These are phyloP conservation scores for Pyricularia sp. DNA, from an alignment of 2,329 filamentous ascomycete genomes.

Conservation along the genomic window DNA sequence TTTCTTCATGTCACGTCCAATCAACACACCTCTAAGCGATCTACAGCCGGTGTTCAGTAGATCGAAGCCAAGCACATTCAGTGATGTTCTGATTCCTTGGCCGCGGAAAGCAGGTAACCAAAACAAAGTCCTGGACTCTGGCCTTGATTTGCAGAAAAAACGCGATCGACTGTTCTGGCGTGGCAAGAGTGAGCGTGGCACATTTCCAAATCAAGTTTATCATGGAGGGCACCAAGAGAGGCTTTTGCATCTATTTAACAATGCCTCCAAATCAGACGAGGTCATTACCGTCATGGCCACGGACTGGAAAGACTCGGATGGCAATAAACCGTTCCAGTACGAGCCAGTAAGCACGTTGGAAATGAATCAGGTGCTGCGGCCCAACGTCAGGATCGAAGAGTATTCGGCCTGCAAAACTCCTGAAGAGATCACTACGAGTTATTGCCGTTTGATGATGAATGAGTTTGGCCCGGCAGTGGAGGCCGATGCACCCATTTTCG, in stretches of 20 bases:
- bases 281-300: slow-evolving; percentile 44
- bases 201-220: slow-evolving; percentile 40
- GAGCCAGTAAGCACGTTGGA: slow-evolving; percentile 40
- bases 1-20: slow-evolving; percentile 57
- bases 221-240: slow-evolving; percentile 62
- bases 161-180: slow-evolving; percentile 64
- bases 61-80: slow-evolving; percentile 62
- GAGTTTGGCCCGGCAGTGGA: slow-evolving; percentile 36
- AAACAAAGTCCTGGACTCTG: slow-evolving; percentile 22
- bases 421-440: slow-evolving; percentile 4
- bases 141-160: slow-evolving; percentile 50
- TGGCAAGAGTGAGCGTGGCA: slow-evolving; percentile 52
- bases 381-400: slow-evolving; percentile 51
- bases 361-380: slow-evolving; percentile 42
- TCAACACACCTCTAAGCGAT: slow-evolving; percentile 50
- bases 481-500: slow-evolving; percentile 16
- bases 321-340: slow-evolving; percentile 31
- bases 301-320: slow-evolving; percentile 7
- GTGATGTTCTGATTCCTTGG: slow-evolving; percentile 67
- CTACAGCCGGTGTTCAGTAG: slow-evolving; percentile 69
- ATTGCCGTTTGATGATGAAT: slow-evolving; percentile 5
- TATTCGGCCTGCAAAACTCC: slow-evolving; percentile 30
- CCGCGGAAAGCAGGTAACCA: slow-evolving; percentile 19
- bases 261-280: slow-evolving; percentile 37
- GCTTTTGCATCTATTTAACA: slow-evolving; percentile 59